Conservation (phyloP, 2,329 filamentous ascomycete genomes). For the Verticillium nubilum region DNA sequence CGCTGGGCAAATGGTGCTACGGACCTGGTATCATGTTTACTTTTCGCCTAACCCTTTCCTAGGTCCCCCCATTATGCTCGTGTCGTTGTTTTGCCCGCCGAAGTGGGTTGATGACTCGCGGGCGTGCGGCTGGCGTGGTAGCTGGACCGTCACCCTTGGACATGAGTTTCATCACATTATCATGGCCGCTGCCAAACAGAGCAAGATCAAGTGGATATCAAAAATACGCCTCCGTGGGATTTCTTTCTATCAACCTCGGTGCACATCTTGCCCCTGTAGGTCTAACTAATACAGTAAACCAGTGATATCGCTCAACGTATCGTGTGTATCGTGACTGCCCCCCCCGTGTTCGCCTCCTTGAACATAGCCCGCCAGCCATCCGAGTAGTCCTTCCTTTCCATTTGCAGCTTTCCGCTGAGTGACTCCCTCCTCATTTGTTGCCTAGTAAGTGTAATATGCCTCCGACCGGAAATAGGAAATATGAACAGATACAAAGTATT, state of each 20-base stretch:
- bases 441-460: not conserved
- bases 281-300: not conserved
- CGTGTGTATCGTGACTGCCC: not conserved
- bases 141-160: not conserved
- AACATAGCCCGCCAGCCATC: not conserved
- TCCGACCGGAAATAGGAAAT: not conserved
- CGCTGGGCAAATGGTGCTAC: not conserved
- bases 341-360: not conserved
- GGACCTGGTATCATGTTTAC: not conserved
- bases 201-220: not conserved
- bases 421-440: not conserved
- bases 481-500: not conserved
- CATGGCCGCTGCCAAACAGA: not conserved
- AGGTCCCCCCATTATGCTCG: not conserved
- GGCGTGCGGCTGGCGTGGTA: not conserved
- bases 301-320: not conserved
- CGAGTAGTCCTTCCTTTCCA: not conserved
- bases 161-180: not conserved
- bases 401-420: not conserved
- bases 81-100: not conserved
- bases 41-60: not conserved
- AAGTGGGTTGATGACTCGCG: not conserved
- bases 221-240: not conserved
- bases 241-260: not conserved
- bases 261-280: not conserved